Evolutionary conservation across 2,329 filamentous ascomycete genomes (phyloP), one percentile per base, ranked within the genome.

Genomic region (Cladophialophora bantiana): DNA sequence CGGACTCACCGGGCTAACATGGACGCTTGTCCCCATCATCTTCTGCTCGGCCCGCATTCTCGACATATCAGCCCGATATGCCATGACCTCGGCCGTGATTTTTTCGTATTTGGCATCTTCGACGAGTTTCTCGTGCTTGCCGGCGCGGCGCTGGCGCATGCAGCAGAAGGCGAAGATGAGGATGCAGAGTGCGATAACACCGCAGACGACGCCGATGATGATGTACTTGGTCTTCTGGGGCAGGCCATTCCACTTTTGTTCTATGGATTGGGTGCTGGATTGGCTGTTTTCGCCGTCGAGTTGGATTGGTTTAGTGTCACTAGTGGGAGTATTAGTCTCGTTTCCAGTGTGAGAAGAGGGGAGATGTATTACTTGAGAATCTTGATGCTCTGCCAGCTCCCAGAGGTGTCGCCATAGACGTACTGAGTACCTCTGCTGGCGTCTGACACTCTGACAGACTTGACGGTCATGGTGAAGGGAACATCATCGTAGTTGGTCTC

Each of bases 381-480:
- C 73, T 83, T 80, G 75, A 86, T 84, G 76, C 82, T 83, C 55
- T 76, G 57, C 64, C 70, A 80, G 63, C 69, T 75, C 53, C 81
- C 81, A 13, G 74, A 75, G 31, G 72, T 70, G 71, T 82, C 80
- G 64, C 73, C 72, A 68, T 80, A 83, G 59, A 71, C 71, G 70
- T 82, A 83, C 42, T 74, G 70, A 58, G 72, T 78, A 32, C 76
- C 76, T 63, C 77, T 77, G 68, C 64, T 68, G 32, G 70, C 72
- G 68, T 76, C 68, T 59, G 89, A 89, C 50, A 97, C 87, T 62
- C 85, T 83, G 72, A 97, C 80, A 35, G 86, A 90, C 78, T 90
- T 86, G 75, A 98, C 89, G 62, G 86, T 82, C 94, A 98, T 98
- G 70, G 85, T 88, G 81, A 91, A 99, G 0, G 95, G 95, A 0